A percentile compares a stretch with the other conserved stretches of the same genome.
phyloP scores from a whole-genome alignment of 257 asterid species.

The Sherardia arvensis region DNA sequence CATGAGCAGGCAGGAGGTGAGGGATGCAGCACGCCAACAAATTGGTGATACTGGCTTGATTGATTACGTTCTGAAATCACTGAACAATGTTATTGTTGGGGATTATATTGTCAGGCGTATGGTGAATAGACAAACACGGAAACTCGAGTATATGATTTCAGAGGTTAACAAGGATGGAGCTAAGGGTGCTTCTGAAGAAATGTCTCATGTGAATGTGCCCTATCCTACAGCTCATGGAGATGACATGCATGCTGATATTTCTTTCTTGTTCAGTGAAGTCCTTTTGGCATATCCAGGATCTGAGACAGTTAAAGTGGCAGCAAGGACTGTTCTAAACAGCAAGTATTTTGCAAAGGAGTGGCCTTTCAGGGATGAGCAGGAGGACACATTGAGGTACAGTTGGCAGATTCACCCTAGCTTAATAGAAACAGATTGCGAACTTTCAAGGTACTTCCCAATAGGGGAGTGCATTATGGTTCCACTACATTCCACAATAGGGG shows the following conservation, averaged over 20 bases:
- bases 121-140: conserved; percentile 52
- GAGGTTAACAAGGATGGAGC: conserved; percentile 30
- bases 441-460: conserved; percentile 22
- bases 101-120: conserved; percentile 45
- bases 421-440: conserved; percentile 18
- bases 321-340: conserved; percentile 43
- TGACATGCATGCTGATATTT: conserved; percentile 32
- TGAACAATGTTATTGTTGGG: conserved; percentile 76
- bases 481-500: conserved; percentile 61
- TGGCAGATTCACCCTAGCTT: conserved; percentile 37
- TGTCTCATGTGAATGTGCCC: conserved; percentile 11
- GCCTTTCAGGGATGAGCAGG: conserved; percentile 68
- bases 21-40: conserved; percentile 86
- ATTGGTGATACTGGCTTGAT: conserved; percentile 93
- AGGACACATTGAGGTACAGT: conserved; percentile 51
- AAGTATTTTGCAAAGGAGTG: conserved; percentile 78
- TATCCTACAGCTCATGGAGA: conserved; percentile 18
- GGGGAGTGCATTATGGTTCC: conserved; percentile 58
- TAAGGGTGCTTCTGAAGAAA: conserved; percentile 15
- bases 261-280: conserved; percentile 36
- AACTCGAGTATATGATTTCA: conserved; percentile 61
- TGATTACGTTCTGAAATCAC: conserved; percentile 71
- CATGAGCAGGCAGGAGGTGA: conserved; percentile 90
- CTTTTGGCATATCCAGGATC: conserved; percentile 34
- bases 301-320: conserved; percentile 28